Percentiles rank a stretch among this genome's conserved stretches.
These are phyloP conservation scores for Brachypodium distachyon DNA, from an alignment of 202 grass and related monocot genomes.

Conservation along the genomic window DNA sequence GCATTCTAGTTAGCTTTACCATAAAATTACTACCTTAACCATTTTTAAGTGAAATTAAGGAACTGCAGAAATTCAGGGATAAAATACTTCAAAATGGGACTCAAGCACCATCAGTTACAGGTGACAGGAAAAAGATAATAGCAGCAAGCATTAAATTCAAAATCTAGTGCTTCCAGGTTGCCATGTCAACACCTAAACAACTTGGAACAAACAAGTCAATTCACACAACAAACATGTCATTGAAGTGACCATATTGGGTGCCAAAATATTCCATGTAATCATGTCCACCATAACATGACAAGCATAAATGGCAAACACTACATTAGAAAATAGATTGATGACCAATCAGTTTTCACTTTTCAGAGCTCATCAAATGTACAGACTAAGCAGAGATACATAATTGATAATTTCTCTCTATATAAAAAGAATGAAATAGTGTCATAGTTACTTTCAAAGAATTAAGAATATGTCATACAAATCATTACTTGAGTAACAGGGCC, in stretches of 20 bases:
- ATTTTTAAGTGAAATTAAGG: neutral
- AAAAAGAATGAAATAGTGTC: neutral
- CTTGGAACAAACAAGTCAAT: neutral
- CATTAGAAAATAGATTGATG: neutral
- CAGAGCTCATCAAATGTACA: neutral
- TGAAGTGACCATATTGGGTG: neutral
- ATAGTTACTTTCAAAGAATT: neutral
- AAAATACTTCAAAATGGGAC: neutral
- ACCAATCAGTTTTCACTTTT: neutral
- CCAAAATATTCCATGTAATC: neutral
- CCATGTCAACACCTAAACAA: neutral
- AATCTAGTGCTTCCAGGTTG: neutral
- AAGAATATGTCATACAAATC: neutral
- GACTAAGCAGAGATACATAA: neutral
- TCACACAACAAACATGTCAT: neutral
- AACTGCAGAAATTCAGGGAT: neutral
- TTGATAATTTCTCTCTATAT: neutral
- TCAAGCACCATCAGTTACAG: neutral
- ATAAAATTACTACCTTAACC: neutral
- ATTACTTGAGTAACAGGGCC: neutral
- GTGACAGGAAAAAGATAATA: neutral
- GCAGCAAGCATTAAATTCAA: neutral
- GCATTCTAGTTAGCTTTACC: conserved; percentile 7
- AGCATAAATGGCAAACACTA: neutral
- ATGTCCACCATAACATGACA: neutral